A percentile compares a stretch with the other conserved stretches of the same genome.
These are phyloP conservation scores for Sherardia arvensis DNA, from an alignment of 257 asterid genomes.

Conservation along the genomic window DNA sequence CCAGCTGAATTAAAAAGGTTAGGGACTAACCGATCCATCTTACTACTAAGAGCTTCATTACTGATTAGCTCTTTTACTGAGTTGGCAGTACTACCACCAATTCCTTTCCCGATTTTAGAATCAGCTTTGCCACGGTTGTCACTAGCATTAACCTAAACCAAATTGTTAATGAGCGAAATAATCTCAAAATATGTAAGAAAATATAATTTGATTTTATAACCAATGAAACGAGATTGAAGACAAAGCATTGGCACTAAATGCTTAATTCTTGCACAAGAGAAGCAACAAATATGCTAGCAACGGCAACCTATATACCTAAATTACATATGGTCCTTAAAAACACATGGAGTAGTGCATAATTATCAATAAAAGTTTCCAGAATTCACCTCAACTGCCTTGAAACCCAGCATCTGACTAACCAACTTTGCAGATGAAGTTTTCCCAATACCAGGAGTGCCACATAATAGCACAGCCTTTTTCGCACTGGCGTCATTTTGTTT, in stretches of 20 bases:
- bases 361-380: neutral
- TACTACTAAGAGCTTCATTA: slow-evolving; percentile 57
- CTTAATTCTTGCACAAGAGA: neutral
- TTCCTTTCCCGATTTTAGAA: slow-evolving; percentile 80
- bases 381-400: slow-evolving; percentile 77
- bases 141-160: slow-evolving; percentile 89
- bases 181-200: neutral
- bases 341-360: no score
- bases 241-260: neutral
- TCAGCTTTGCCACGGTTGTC: slow-evolving; percentile 98
- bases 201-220: neutral
- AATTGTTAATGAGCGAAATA: slow-evolving; percentile 11
- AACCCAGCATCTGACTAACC: slow-evolving; percentile 90
- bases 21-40: slow-evolving; percentile 58
- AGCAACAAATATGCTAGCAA: neutral
- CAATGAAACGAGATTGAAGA: neutral
- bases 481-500: slow-evolving; percentile 79
- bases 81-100: slow-evolving; percentile 93
- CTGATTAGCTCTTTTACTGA: slow-evolving; percentile 81
- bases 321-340: no score
- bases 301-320: no score
- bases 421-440: slow-evolving; percentile 91
- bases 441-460: slow-evolving; percentile 98
- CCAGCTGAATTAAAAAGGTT: slow-evolving; percentile 4
- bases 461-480: slow-evolving; percentile 77